Evolutionary conservation across 768 basidiomycete genomes (phyloP), one percentile per base, ranked within the genome.

Genomic region (Russula lepida): DNA sequence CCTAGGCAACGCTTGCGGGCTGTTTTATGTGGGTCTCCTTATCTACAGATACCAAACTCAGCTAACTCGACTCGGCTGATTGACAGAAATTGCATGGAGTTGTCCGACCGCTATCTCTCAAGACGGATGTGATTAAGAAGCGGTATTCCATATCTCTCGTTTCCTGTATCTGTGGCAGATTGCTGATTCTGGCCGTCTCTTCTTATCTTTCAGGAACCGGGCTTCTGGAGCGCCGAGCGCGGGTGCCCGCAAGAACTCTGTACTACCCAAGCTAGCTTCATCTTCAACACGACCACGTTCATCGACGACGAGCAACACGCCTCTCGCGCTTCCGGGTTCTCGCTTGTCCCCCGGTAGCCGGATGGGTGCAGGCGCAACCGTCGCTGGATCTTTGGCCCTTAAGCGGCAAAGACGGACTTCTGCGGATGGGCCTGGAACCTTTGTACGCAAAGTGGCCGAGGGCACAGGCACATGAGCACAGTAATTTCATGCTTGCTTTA

Each of bases 121-220:
- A 97, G 81, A 98, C 95, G 46, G 92, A 98, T 71, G 88, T 95
- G 49, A 97, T 95, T 75, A 97, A 98, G 85, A 98, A 97, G 78
- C 79, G 91, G 91, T 91, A 57, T 13, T 69, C 43, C 69, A 54
- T 58, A 54, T 58, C 41, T 32, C 46, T 35, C 46, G 52, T 37
- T 15, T 37, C 39, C 25, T 19, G 32, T 39, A 30, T 28, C 21
- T 49, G 39, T 11, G 35, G 48, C 49, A 41, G n/a, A 27, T 35
- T 35, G 17, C 58, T 67, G 52, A 68, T 53, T 56, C 44, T 17
- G 19, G 52, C 17, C 9, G 2, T 30, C 7, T 32, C 30, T 52
- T 51, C 55, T 64, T 64, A 60, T 56, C 56, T 57, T 27, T 50
- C 69, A 92, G 89, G 69, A 92, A 92, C 72, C 85, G 89, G 46